phyloP scores from a whole-genome alignment of 768 basidiomycete genomes.

The Rhodotorula kratochvilovae region DNA sequence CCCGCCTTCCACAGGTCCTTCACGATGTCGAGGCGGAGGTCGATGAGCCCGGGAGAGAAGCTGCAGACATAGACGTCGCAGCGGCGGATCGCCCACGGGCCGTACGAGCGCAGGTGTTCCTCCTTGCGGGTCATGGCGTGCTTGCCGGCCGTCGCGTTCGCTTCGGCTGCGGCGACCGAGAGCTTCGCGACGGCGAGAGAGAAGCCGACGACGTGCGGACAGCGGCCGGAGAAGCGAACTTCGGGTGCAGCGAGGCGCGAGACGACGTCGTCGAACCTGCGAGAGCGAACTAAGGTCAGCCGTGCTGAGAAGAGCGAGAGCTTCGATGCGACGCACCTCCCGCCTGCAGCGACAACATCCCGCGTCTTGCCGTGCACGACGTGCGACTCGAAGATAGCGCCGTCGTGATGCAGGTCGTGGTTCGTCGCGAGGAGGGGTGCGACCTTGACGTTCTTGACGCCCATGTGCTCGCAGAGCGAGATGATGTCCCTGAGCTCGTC shows the following conservation, averaged over 20 bases:
- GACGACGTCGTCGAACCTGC: slow-evolving; percentile 45
- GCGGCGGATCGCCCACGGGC: slow-evolving; percentile 42
- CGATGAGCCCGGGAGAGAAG: slow-evolving; percentile 40
- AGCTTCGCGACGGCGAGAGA: slow-evolving; percentile 41
- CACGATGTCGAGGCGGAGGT: slow-evolving; percentile 42
- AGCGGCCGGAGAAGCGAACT: slow-evolving; percentile 31
- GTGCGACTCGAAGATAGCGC: slow-evolving; percentile 41
- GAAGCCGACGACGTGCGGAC: slow-evolving; percentile 40
- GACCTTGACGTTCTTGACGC: slow-evolving; percentile 41
- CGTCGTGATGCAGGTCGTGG: slow-evolving; percentile 40
- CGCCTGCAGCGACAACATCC: slow-evolving; percentile 45
- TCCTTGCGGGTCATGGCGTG: not conserved
- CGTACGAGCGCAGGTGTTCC: slow-evolving; percentile 37
- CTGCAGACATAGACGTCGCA: slow-evolving; percentile 46
- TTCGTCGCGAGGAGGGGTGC: slow-evolving; percentile 41
- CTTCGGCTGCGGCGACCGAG: slow-evolving; percentile 36
- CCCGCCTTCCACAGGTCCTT: slow-evolving; percentile 44
- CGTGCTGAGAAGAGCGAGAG: too few species aligned
- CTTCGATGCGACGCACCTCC: slow-evolving; percentile 33
- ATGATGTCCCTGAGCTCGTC: slow-evolving; percentile 40
- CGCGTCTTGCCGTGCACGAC: slow-evolving; percentile 35
- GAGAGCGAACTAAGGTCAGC: not conserved
- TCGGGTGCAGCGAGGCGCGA: slow-evolving; percentile 40
- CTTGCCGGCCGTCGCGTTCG: slow-evolving; percentile 27
- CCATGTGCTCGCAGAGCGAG: slow-evolving; percentile 36